These are phyloP conservation scores for Bretschneidera sinensis DNA, from an alignment of 345 rosid genomes.

Conservation along the genomic window DNA sequence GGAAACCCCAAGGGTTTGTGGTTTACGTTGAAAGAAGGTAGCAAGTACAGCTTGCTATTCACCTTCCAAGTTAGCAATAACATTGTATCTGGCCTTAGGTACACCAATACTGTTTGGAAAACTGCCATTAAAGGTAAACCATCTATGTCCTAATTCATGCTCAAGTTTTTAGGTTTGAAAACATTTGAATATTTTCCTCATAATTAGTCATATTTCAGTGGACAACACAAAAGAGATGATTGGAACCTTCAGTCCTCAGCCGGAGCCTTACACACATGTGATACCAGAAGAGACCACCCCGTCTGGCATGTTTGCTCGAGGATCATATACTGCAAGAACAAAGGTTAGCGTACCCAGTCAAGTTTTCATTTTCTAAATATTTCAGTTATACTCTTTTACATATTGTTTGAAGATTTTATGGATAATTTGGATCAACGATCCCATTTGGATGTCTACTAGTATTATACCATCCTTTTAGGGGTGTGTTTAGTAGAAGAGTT, in stretches of 20 bases:
- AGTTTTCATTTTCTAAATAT: background rate
- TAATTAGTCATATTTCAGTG: conserved; percentile 33
- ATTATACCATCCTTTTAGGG: too few relatives aligned
- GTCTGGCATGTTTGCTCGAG: conserved; percentile 69
- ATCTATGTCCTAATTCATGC: background rate
- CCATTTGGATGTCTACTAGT: background rate
- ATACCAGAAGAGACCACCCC: conserved; percentile 75
- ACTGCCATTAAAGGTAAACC: conserved; percentile 60
- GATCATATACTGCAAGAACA: conserved; percentile 69
- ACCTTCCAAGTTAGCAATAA: conserved; percentile 64
- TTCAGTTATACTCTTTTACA: background rate
- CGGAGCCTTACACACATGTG: conserved; percentile 55
- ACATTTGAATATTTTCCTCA: conserved; percentile 2
- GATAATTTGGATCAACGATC: background rate
- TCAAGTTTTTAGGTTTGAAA: background rate
- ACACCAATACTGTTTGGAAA: conserved; percentile 76
- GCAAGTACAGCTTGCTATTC: conserved; percentile 56
- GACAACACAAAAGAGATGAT: conserved; percentile 70
- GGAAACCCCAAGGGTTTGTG: conserved; percentile 60
- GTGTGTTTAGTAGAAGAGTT: too few relatives aligned
- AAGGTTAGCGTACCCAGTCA: conserved; percentile 35
- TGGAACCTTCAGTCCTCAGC: conserved; percentile 76
- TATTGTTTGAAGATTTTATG: background rate
- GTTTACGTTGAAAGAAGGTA: conserved; percentile 78
- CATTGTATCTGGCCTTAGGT: conserved; percentile 80